Percentiles rank a stretch among this genome's conserved stretches.
Evolutionary conservation across 2,329 filamentous ascomycete species (phyloP).

Genomic region (Epichloe elymi): DNA sequence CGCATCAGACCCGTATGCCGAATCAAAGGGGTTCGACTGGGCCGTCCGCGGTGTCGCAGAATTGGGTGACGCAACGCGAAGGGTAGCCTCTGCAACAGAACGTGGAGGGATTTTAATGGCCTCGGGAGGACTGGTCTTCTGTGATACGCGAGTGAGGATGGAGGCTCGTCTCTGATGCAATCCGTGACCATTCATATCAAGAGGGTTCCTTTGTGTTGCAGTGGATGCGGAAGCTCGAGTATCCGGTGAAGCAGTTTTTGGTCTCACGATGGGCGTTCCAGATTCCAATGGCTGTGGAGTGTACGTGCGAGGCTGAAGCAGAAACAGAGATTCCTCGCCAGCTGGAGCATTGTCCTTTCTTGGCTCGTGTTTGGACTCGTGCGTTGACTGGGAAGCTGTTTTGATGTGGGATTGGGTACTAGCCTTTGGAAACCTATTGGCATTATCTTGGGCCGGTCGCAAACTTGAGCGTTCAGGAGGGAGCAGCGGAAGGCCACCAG

Average conservation of each 20-base stretch:
- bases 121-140: constrained; percentile 37
- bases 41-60: constrained; percentile 19
- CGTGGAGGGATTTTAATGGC: constrained; percentile 40
- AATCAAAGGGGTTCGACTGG: constrained; percentile 25
- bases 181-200: constrained; percentile 1
- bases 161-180: constrained; percentile 27
- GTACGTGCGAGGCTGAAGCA: constrained; percentile 45
- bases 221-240: neutral
- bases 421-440: neutral
- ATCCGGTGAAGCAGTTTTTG: neutral
- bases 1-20: constrained; percentile 34
- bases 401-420: neutral
- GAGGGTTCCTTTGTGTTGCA: neutral
- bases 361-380: constrained; percentile 8
- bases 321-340: constrained; percentile 29
- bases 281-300: constrained; percentile 24
- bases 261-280: neutral
- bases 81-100: constrained; percentile 10
- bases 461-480: constrained; percentile 7
- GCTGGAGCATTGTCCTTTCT: neutral
- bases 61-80: constrained; percentile 18
- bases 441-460: neutral
- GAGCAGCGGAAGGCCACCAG: constrained; percentile 10
- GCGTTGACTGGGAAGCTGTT: neutral
- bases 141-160: constrained; percentile 39